phyloP scores from a whole-genome alignment of 345 rosid genomes.

The Alliaria petiolata region DNA sequence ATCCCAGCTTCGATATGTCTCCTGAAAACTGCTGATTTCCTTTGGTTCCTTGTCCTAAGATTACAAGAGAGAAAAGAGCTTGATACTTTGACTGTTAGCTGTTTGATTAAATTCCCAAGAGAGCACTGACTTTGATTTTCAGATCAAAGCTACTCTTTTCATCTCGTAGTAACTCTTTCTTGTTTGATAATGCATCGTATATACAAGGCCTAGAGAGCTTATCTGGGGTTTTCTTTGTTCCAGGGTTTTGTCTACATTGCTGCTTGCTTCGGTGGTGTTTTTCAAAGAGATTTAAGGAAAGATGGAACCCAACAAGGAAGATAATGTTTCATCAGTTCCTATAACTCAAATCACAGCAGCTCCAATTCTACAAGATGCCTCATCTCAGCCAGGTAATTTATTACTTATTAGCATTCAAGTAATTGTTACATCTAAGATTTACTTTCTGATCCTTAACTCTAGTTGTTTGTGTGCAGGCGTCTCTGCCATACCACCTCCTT shows the following conservation, averaged over 20 bases:
- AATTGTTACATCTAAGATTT: neutral
- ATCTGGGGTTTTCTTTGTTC: neutral
- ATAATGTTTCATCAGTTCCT: conserved; percentile 36
- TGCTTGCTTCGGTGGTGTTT: conserved; percentile 2
- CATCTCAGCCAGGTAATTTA: conserved; percentile 4
- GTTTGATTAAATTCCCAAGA: conserved; percentile 22
- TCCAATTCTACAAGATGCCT: conserved; percentile 29
- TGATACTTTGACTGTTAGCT: neutral
- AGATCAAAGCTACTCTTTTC: neutral
- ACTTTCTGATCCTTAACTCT: neutral
- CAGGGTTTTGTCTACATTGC: neutral
- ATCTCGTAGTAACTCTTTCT: neutral
- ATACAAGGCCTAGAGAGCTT: neutral
- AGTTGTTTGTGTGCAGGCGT: conserved; percentile 5
- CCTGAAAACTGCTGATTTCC: neutral
- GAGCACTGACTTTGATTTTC: neutral
- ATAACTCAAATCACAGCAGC: conserved; percentile 32
- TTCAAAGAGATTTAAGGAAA: conserved; percentile 19
- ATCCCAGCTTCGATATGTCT: neutral
- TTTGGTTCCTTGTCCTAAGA: neutral
- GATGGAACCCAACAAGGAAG: conserved; percentile 66
- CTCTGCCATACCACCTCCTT: conserved; percentile 36
- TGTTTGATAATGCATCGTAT: neutral
- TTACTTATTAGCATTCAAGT: neutral
- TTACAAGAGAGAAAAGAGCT: neutral